These are phyloP conservation scores for Silene noctiflora DNA, from an alignment of 179 eudicot genomes.

Conservation along the genomic window DNA sequence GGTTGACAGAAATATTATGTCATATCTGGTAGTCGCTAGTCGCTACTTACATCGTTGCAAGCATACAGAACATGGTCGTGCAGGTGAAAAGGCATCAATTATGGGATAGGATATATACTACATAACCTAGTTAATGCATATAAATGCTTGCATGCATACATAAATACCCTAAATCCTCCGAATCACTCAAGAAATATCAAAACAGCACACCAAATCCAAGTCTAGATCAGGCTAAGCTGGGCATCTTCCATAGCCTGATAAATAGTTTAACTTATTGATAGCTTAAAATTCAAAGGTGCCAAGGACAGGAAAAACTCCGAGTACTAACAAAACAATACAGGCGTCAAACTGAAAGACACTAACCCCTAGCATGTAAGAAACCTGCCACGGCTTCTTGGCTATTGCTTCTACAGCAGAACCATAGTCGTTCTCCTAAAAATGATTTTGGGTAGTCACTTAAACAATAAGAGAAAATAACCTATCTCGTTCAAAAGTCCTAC, in stretches of 20 bases:
- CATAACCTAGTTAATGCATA: no score
- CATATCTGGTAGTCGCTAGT: no score
- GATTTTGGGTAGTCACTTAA: not conserved
- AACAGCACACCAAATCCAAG: not conserved
- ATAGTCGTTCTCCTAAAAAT: not conserved
- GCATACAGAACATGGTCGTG: no score
- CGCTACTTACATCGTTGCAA: no score
- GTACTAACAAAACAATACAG: no score
- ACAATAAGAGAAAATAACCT: not conserved
- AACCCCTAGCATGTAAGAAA: not conserved
- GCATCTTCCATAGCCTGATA: not conserved
- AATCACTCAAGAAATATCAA: constrained; percentile 5
- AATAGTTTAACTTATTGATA: not conserved
- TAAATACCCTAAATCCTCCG: not conserved
- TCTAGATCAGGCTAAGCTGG: not conserved
- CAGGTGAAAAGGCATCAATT: no score
- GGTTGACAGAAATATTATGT: no score
- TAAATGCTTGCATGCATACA: not conserved
- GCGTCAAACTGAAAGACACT: not conserved
- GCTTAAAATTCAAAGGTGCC: not conserved
- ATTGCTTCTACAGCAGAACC: not conserved
- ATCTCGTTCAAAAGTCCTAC: not conserved
- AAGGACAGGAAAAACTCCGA: not conserved
- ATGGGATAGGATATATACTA: no score
- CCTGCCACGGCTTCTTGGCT: not conserved